These are phyloP conservation scores for Chaetomidium leptoderma DNA, from an alignment of 495 filamentous ascomycete genomes.

Conservation along the genomic window DNA sequence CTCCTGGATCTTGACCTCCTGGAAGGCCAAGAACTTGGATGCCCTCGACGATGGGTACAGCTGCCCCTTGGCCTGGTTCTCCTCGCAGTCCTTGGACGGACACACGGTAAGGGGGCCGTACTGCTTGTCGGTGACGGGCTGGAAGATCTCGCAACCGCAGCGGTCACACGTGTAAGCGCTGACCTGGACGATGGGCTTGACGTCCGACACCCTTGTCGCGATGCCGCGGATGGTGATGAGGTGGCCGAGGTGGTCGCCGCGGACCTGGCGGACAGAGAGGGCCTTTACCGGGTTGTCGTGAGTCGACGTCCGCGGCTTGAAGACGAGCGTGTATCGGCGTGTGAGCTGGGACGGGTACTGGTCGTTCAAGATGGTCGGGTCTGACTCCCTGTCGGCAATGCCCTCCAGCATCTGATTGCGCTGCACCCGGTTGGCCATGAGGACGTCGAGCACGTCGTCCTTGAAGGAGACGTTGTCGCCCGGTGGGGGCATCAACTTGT, in stretches of 20 bases:
- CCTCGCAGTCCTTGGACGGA: conserved; percentile 79
- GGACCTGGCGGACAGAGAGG: conserved; percentile 85
- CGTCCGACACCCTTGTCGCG: conserved; percentile 90
- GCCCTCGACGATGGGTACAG: conserved; percentile 89
- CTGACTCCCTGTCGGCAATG: conserved; percentile 62
- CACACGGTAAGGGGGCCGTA: conserved; percentile 82
- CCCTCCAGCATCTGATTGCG: conserved; percentile 72
- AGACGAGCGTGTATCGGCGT: conserved; percentile 88
- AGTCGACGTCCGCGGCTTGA: conserved; percentile 79
- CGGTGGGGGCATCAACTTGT: conserved; percentile 78
- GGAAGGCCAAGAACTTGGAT: conserved; percentile 95
- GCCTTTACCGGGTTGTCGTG: conserved; percentile 73
- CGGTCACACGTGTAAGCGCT: conserved; percentile 97
- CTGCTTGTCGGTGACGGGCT: conserved; percentile 87
- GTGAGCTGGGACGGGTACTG: conserved; percentile 90
- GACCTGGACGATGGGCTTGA: conserved; percentile 94
- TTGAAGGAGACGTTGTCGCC: conserved; percentile 82
- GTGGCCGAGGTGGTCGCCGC: conserved; percentile 84
- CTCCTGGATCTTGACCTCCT: conserved; percentile 98
- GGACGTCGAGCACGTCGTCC: conserved; percentile 93
- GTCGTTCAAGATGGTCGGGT: conserved; percentile 53
- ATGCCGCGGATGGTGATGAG: conserved; percentile 95
- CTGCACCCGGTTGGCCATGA: conserved; percentile 84
- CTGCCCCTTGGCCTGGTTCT: conserved; percentile 88
- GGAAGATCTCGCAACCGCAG: conserved; percentile 95